Percentiles rank a stretch among this genome's conserved stretches.
phyloP scores from a whole-genome alignment of 2,329 filamentous ascomycete genomes.

The Stagonosporopsis cucurbitacearum region DNA sequence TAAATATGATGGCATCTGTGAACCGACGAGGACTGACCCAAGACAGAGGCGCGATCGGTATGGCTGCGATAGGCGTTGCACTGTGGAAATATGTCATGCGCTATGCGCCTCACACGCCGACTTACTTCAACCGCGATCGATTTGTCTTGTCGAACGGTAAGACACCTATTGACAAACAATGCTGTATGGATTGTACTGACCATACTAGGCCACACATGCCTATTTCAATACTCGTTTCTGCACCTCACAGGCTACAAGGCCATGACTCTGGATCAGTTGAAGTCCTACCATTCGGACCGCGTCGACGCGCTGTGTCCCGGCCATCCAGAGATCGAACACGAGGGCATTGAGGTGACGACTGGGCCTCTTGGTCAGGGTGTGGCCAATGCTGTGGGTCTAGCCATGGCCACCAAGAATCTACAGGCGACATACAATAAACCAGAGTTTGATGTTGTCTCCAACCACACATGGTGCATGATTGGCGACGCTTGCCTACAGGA shows the following conservation, averaged over 20 bases:
- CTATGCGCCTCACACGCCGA: constrained; percentile 61
- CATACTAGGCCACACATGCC: constrained; percentile 56
- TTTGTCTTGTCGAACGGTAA: constrained; percentile 67
- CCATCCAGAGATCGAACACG: constrained; percentile 64
- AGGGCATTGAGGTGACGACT: constrained; percentile 66
- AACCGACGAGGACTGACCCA: constrained; percentile 5
- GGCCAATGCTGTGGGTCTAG: constrained; percentile 66
- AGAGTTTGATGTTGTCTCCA: constrained; percentile 57
- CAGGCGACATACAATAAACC: constrained; percentile 61
- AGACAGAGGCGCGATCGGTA: constrained; percentile 63
- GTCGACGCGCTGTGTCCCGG: constrained; percentile 61
- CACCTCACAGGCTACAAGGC: constrained; percentile 61
- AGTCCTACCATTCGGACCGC: constrained; percentile 59
- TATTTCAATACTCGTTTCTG: constrained; percentile 62
- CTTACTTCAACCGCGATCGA: constrained; percentile 67
- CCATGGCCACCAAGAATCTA: constrained; percentile 64
- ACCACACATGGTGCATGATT: constrained; percentile 63
- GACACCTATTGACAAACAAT: not conserved
- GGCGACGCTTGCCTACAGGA: constrained; percentile 66
- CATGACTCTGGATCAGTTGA: constrained; percentile 65
- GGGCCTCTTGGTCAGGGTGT: constrained; percentile 66
- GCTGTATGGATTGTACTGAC: not conserved
- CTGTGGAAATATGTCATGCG: constrained; percentile 69
- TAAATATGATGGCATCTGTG: constrained; percentile 41
- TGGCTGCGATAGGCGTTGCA: constrained; percentile 66